Evolutionary conservation across 352 stramenopile species (phyloP).

Genomic region (Albugo laibachii): DNA sequence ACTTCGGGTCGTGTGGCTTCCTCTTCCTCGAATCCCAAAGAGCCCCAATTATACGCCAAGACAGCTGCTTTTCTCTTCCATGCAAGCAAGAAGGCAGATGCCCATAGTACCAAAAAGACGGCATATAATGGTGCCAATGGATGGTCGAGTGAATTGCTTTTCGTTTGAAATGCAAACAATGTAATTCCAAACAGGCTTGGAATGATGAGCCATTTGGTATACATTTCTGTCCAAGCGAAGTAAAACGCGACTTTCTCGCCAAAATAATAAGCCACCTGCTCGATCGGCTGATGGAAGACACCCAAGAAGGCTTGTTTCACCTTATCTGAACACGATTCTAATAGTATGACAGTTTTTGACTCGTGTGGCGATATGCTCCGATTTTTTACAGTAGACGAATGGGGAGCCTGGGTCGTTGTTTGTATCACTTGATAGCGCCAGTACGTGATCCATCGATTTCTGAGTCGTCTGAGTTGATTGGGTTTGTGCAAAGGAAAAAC

Average conservation of each 20-base stretch:
- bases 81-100: constrained; percentile 69
- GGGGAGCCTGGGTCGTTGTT: too few species aligned
- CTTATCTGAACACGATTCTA: not conserved
- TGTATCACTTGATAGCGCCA: constrained; percentile 16
- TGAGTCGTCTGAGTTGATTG: constrained; percentile 15
- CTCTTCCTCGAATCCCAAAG: constrained; percentile 73
- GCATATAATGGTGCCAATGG: constrained; percentile 59
- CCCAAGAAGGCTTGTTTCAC: constrained; percentile 9
- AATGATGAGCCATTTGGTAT: constrained; percentile 77
- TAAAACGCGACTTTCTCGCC: constrained; percentile 83
- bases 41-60: constrained; percentile 79
- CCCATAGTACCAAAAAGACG: constrained; percentile 82
- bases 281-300: constrained; percentile 54
- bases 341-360: not conserved
- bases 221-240: constrained; percentile 85
- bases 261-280: constrained; percentile 80
- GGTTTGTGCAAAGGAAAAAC: constrained; percentile 80
- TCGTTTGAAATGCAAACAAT: constrained; percentile 53
- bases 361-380: not conserved
- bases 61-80: constrained; percentile 60
- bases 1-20: constrained; percentile 75
- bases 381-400: too few species aligned
- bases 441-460: constrained; percentile 53
- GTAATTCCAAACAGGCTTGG: constrained; percentile 48
- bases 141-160: constrained; percentile 44